phyloP scores from a whole-genome alignment of 169 alveolate species.

The Fabrea salina region DNA sequence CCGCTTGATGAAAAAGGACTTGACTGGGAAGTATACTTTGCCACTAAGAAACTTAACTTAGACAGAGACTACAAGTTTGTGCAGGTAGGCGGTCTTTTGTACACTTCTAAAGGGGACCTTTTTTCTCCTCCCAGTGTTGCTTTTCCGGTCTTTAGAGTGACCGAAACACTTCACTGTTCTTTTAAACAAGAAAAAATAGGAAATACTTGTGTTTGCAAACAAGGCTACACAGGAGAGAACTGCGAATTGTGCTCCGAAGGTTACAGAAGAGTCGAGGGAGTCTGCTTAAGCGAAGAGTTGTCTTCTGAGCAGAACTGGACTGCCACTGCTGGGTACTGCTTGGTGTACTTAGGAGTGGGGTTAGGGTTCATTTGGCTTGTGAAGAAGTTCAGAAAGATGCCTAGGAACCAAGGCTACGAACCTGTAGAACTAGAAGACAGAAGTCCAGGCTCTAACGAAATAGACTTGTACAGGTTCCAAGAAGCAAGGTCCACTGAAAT shows the following conservation, averaged over 20 bases:
- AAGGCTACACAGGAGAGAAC: conserved; percentile 14
- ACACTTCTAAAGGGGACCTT: background rate
- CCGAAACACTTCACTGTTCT: background rate
- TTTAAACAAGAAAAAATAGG: background rate
- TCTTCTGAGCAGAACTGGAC: background rate
- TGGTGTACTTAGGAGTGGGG: conserved; percentile 1
- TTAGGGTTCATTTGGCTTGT: background rate
- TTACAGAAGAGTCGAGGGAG: background rate
- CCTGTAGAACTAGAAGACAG: background rate
- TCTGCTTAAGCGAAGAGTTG: background rate
- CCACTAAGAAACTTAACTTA: background rate
- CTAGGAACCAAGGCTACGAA: background rate
- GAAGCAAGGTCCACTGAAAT: too few relatives aligned
- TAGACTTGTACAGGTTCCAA: too few relatives aligned
- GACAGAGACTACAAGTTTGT: background rate
- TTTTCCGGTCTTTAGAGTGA: background rate
- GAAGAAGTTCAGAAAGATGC: background rate
- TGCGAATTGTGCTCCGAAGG: conserved; percentile 5
- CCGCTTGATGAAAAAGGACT: too few relatives aligned
- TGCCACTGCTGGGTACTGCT: conserved; percentile 6
- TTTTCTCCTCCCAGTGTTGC: background rate
- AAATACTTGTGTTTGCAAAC: conserved; percentile 6
- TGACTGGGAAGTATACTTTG: background rate
- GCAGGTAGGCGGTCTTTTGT: background rate
- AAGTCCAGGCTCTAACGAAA: too few relatives aligned